Evolutionary conservation across 768 basidiomycete species (phyloP).

Genomic region (Suillus brevipes): DNA sequence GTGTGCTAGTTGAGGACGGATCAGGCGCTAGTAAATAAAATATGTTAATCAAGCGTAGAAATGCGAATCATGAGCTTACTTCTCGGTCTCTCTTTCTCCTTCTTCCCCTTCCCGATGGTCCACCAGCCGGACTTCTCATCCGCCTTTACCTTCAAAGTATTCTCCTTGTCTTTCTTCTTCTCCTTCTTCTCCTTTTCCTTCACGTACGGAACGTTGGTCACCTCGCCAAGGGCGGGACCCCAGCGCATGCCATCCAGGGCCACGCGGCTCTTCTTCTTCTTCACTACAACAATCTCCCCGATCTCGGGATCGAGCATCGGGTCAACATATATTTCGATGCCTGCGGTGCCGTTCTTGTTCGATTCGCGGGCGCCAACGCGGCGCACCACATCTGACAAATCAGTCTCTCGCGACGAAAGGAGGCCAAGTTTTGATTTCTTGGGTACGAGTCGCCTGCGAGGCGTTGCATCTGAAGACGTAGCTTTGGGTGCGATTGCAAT

Average conservation of each 20-base stretch:
- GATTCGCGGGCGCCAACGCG: slow-evolving; percentile 41
- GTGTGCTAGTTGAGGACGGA: slow-evolving; percentile 28
- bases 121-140: slow-evolving; percentile 73
- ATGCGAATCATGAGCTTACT: slow-evolving; percentile 16
- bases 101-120: slow-evolving; percentile 75
- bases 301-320: slow-evolving; percentile 62
- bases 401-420: slow-evolving; percentile 40
- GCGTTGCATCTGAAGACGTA: slow-evolving; percentile 15
- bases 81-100: slow-evolving; percentile 52
- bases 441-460: slow-evolving; percentile 59
- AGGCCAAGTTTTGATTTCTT: slow-evolving; percentile 69
- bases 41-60: slow-evolving; percentile 9
- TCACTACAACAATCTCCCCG: slow-evolving; percentile 70
- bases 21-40: slow-evolving; percentile 43
- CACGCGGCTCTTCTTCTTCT: slow-evolving; percentile 71
- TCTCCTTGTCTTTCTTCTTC: slow-evolving; percentile 36
- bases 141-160: slow-evolving; percentile 39
- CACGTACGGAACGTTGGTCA: slow-evolving; percentile 52
- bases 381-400: slow-evolving; percentile 62
- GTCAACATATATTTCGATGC: slow-evolving; percentile 74
- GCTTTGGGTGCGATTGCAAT: slow-evolving; percentile 32
- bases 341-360: slow-evolving; percentile 36
- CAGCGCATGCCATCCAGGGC: slow-evolving; percentile 57
- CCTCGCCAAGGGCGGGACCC: slow-evolving; percentile 55
- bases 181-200: slow-evolving; percentile 34